These are phyloP conservation scores for Blastomyces gilchristii DNA, from an alignment of 2,329 filamentous ascomycete species.

Conservation along the genomic window DNA sequence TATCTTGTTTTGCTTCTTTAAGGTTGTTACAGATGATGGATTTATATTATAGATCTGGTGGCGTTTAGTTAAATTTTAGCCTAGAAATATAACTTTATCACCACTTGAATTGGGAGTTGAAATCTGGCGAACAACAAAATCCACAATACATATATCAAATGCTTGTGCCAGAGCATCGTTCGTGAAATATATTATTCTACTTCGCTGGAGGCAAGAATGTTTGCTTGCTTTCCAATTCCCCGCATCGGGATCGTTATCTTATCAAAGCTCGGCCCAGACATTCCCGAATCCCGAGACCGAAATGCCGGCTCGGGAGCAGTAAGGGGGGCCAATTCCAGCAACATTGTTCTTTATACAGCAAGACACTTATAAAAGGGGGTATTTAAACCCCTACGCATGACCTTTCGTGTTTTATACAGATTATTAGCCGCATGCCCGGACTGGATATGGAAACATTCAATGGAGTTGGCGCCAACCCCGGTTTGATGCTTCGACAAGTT, in stretches of 20 bases:
- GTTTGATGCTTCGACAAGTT: neutral
- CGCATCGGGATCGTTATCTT: neutral
- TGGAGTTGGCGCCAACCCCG: neutral
- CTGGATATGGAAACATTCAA: neutral
- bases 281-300: neutral
- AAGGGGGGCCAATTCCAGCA: neutral
- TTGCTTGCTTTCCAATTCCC: neutral
- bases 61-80: neutral
- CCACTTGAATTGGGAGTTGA: too few species aligned
- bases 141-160: neutral
- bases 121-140: too few species aligned
- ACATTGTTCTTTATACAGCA: neutral
- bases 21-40: neutral
- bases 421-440: neutral
- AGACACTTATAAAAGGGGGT: neutral
- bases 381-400: neutral
- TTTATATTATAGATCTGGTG: neutral
- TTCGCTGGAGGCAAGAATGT: neutral
- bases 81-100: neutral
- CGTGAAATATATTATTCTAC: neutral
- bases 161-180: neutral
- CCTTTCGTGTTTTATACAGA: neutral
- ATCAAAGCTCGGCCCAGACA: neutral
- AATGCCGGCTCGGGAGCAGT: neutral
- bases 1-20: neutral